A percentile compares a stretch with the other conserved stretches of the same genome.
phyloP scores from a whole-genome alignment of 306 rosid genomes.

The Vigna mungo region DNA sequence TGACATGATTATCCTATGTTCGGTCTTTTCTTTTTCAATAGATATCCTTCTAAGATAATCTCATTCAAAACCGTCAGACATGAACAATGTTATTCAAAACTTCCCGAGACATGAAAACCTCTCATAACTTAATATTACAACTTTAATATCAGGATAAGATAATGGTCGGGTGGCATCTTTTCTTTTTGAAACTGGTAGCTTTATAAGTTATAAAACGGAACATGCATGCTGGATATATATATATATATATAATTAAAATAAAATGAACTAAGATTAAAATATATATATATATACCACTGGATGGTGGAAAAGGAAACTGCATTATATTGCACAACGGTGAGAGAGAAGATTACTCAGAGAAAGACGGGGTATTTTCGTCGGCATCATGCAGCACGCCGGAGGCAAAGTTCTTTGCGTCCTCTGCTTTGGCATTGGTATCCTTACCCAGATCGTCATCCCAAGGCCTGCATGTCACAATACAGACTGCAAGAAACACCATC shows the following conservation, averaged over 20 bases:
- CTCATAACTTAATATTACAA: not conserved
- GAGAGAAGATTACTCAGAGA: conserved; percentile 50
- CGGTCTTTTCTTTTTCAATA: not conserved
- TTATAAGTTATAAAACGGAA: not conserved
- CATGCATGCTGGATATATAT: not conserved
- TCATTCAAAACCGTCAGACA: too few relatives aligned
- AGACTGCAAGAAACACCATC: conserved; percentile 36
- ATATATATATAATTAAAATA: not conserved
- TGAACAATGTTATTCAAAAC: too few relatives aligned
- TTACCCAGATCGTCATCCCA: conserved; percentile 41
- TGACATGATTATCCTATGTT: not conserved
- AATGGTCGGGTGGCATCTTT: not conserved
- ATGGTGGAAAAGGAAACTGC: not conserved
- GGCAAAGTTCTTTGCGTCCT: conserved; percentile 26
- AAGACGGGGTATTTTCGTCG: conserved; percentile 33
- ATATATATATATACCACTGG: not conserved
- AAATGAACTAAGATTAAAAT: not conserved
- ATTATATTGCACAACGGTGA: not conserved
- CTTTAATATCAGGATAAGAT: not conserved
- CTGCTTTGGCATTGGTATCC: conserved; percentile 34
- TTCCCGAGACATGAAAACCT: too few relatives aligned
- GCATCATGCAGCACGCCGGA: conserved; percentile 10
- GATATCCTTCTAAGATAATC: not conserved
- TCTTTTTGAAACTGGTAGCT: not conserved
- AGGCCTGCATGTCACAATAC: conserved; percentile 40